Conservation (phyloP, 1,139 yeast species). For the Candida tropicalis region DNA sequence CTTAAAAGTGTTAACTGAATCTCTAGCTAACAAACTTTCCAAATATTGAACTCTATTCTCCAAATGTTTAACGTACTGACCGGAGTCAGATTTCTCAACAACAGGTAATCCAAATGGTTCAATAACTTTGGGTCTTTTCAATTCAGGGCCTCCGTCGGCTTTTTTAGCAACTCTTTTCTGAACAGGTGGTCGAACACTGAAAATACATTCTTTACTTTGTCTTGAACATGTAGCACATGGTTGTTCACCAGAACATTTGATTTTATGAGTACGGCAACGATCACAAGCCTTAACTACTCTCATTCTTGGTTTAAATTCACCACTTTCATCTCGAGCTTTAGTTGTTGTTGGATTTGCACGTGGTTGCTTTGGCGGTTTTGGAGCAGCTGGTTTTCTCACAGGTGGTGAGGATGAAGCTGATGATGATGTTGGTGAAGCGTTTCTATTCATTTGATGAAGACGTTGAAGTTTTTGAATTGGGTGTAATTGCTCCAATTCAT, state of each 20-base stretch:
- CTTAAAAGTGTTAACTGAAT: constrained; percentile 21
- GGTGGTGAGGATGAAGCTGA: constrained; percentile 2
- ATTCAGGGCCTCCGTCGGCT: constrained; percentile 9
- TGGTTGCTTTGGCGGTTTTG: constrained; percentile 5
- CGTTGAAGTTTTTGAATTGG: constrained; percentile 9
- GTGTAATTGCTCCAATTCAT: constrained; percentile 3
- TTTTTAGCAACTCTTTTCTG: neutral
- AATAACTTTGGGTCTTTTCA: constrained; percentile 6
- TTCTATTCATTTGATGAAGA: constrained; percentile 5
- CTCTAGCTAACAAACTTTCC: constrained; percentile 32
- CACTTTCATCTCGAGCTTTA: constrained; percentile 1
- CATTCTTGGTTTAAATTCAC: constrained; percentile 25
- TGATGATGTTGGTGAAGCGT: constrained; percentile 3
- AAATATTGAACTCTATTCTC: constrained; percentile 46
- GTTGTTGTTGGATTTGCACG: constrained; percentile 1
- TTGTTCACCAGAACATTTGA: constrained; percentile 59
- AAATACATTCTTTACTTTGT: constrained; percentile 45
- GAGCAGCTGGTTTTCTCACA: neutral
- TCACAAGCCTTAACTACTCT: constrained; percentile 64
- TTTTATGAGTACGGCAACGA: constrained; percentile 60
- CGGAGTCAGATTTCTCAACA: constrained; percentile 16
- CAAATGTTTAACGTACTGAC: constrained; percentile 32
- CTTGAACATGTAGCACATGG: constrained; percentile 58
- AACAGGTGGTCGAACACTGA: neutral
- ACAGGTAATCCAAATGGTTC: constrained; percentile 26